These are phyloP conservation scores for Secale cereale DNA, from an alignment of 176 grass and related monocot genomes.

Conservation along the genomic window DNA sequence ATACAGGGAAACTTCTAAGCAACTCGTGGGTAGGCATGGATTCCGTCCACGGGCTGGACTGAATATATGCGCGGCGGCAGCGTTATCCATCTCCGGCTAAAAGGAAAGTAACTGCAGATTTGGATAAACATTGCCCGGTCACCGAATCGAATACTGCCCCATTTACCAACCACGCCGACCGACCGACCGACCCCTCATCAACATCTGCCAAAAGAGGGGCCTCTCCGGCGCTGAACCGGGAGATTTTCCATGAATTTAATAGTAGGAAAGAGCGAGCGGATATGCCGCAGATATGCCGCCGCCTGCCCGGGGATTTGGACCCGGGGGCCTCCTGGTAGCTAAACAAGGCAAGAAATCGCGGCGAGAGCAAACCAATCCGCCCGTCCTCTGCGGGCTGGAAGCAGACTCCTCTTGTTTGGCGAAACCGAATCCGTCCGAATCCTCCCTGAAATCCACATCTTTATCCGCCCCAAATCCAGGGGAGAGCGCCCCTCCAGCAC, in stretches of 20 bases:
- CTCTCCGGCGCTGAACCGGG: not conserved
- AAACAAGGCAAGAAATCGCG: slow-evolving; percentile 25
- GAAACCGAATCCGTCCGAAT: not conserved
- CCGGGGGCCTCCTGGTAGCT: too few species aligned
- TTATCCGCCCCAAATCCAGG: slow-evolving; percentile 1
- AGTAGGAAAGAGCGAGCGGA: not conserved
- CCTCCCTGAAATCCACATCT: not conserved
- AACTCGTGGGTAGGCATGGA: not conserved
- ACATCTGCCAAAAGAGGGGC: not conserved
- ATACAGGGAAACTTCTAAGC: not conserved
- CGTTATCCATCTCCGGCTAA: not conserved
- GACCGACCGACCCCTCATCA: not conserved
- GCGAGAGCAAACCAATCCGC: not conserved
- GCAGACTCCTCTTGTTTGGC: not conserved
- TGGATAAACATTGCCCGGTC: slow-evolving; percentile 35
- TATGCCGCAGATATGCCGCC: not conserved
- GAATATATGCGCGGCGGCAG: not conserved
- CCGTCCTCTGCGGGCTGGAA: not conserved
- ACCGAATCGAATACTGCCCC: slow-evolving; percentile 6
- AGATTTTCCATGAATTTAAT: not conserved
- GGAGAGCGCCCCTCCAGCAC: not conserved
- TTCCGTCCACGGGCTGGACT: not conserved
- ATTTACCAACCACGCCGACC: slow-evolving; percentile 15
- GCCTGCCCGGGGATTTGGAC: not conserved
- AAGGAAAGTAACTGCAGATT: slow-evolving; percentile 24